A percentile compares a stretch with the other conserved stretches of the same genome.
These are phyloP conservation scores for Lophiostoma macrostomum DNA, from an alignment of 495 filamentous ascomycete species.

Conservation along the genomic window DNA sequence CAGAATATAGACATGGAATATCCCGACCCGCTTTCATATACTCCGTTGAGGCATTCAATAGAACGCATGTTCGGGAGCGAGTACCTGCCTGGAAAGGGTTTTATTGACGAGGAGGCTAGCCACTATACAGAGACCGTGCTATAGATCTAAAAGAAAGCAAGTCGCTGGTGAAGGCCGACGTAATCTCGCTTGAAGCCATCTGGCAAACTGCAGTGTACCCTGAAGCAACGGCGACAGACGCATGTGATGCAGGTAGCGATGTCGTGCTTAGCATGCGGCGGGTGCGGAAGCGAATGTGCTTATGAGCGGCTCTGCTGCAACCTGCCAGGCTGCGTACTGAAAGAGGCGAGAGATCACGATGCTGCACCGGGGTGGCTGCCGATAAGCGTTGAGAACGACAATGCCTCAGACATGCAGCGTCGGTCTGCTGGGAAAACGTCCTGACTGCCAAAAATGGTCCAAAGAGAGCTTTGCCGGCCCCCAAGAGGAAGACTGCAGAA, in stretches of 20 bases:
- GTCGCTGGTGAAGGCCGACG: slow-evolving; percentile 5
- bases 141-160: slow-evolving; percentile 2
- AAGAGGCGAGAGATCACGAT: slow-evolving; percentile 5
- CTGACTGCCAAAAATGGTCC: background rate
- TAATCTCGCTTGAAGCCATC: slow-evolving; percentile 29
- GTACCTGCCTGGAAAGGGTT: slow-evolving; percentile 10
- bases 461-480: slow-evolving; percentile 7
- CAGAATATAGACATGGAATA: slow-evolving; percentile 21
- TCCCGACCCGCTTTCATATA: slow-evolving; percentile 18
- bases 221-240: slow-evolving; percentile 30
- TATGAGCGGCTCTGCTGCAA: slow-evolving; percentile 16
- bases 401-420: background rate
- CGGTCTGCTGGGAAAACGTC: background rate
- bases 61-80: slow-evolving; percentile 23
- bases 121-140: background rate
- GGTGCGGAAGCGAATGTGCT: slow-evolving; percentile 19
- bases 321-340: background rate
- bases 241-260: slow-evolving; percentile 30
- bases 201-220: slow-evolving; percentile 31
- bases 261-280: slow-evolving; percentile 32
- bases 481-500: slow-evolving; percentile 1
- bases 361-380: slow-evolving; percentile 15
- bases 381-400: slow-evolving; percentile 8
- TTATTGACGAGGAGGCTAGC: slow-evolving; percentile 2
- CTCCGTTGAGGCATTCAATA: slow-evolving; percentile 12